These are phyloP conservation scores for Saccharomycopsis sp. DNA, from an alignment of 805 yeast genomes.

Conservation along the genomic window DNA sequence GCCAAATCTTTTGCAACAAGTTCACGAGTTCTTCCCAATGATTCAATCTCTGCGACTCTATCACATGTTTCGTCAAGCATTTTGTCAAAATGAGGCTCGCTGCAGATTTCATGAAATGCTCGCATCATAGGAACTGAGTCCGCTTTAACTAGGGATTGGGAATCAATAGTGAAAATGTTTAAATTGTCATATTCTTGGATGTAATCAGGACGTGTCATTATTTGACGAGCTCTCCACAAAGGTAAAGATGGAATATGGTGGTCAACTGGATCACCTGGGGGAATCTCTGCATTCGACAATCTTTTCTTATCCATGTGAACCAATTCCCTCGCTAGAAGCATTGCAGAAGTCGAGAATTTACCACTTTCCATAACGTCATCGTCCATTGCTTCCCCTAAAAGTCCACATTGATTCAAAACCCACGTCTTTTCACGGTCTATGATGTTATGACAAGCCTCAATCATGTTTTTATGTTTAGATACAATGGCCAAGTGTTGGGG, in stretches of 20 bases:
- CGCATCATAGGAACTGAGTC: constrained; percentile 88
- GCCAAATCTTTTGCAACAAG: constrained; percentile 63
- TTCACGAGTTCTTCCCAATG: constrained; percentile 72
- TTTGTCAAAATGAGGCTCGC: constrained; percentile 64
- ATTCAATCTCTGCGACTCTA: constrained; percentile 69
- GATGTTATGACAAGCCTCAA: constrained; percentile 57
- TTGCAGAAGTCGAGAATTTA: constrained; percentile 66
- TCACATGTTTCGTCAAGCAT: constrained; percentile 57
- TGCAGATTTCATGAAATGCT: constrained; percentile 72
- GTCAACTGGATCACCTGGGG: constrained; percentile 25
- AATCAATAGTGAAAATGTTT: constrained; percentile 74
- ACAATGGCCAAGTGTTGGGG: constrained; percentile 77
- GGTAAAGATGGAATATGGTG: constrained; percentile 69
- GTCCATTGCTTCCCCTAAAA: constrained; percentile 73
- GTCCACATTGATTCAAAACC: constrained; percentile 78
- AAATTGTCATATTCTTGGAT: constrained; percentile 69
- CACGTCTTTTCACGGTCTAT: constrained; percentile 80
- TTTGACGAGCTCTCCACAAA: constrained; percentile 75
- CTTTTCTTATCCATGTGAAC: constrained; percentile 56
- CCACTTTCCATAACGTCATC: constrained; percentile 86
- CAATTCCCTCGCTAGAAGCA: constrained; percentile 62
- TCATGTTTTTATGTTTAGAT: constrained; percentile 48
- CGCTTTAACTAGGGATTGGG: constrained; percentile 64
- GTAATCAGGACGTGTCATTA: constrained; percentile 80
- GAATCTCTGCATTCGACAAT: constrained; percentile 26